Percentiles rank a stretch among this genome's conserved stretches.
Evolutionary conservation across 805 yeast genomes (phyloP).

Genomic region (Allodekkera sacchari): DNA sequence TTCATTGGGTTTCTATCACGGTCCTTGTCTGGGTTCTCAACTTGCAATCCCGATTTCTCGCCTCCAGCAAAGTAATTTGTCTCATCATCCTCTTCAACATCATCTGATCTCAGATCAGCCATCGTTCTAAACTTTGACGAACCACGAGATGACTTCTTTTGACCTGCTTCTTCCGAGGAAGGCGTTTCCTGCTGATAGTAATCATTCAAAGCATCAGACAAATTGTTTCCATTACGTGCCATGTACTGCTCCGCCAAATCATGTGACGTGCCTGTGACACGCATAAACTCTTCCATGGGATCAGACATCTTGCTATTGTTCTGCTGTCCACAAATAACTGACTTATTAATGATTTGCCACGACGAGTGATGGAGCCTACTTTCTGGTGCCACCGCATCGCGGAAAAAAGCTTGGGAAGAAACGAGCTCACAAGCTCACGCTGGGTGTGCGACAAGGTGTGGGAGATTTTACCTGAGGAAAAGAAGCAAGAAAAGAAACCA

Average conservation of each 20-base stretch:
- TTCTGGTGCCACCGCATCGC: too few relatives aligned
- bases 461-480: too few relatives aligned
- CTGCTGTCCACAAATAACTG: too few relatives aligned
- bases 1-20: conserved; percentile 30
- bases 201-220: conserved; percentile 19
- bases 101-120: conserved; percentile 25
- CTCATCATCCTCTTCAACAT: conserved; percentile 28
- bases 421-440: too few relatives aligned
- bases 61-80: conserved; percentile 45
- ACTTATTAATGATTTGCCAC: too few relatives aligned
- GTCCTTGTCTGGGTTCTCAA: conserved; percentile 55
- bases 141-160: conserved; percentile 5
- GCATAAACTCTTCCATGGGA: conserved; percentile 8
- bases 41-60: conserved; percentile 72
- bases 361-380: too few relatives aligned
- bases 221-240: conserved; percentile 20
- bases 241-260: conserved; percentile 31
- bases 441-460: too few relatives aligned
- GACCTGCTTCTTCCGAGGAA: conserved; percentile 1
- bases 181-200: conserved; percentile 11
- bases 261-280: conserved; percentile 19
- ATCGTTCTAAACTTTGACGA: conserved; percentile 22
- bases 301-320: conserved; percentile 9
- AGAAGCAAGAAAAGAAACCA: too few relatives aligned
- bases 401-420: too few relatives aligned